phyloP scores from a whole-genome alignment of 352 stramenopile species.

The Phytophthora sansomeana region DNA sequence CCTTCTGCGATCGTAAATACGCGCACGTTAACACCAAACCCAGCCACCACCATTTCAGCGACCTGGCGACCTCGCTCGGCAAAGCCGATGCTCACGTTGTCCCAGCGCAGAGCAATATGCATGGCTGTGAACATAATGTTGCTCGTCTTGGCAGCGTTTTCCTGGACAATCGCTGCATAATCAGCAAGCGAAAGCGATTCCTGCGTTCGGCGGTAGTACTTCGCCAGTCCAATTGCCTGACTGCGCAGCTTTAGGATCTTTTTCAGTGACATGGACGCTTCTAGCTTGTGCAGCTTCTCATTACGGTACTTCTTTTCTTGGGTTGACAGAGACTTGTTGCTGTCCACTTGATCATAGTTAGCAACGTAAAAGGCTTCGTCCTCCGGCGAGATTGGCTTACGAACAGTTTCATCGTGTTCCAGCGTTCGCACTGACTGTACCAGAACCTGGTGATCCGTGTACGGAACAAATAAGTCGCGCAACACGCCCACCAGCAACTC shows the following conservation, averaged over 20 bases:
- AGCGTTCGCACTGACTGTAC: constrained; percentile 59
- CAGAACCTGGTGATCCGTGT: constrained; percentile 58
- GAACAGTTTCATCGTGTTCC: constrained; percentile 52
- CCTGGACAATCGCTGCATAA: constrained; percentile 45
- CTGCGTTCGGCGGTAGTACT: constrained; percentile 52
- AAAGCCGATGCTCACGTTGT: constrained; percentile 65
- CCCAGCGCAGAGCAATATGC: constrained; percentile 55
- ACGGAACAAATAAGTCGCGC: constrained; percentile 64
- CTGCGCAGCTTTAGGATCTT: constrained; percentile 61
- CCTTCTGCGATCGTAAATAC: constrained; percentile 50
- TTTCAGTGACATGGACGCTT: constrained; percentile 54
- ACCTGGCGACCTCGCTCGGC: constrained; percentile 51
- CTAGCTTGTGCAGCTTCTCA: constrained; percentile 49
- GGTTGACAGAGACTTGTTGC: constrained; percentile 47
- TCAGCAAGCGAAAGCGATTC: constrained; percentile 54
- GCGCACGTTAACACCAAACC: constrained; percentile 58
- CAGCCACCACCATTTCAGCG: constrained; percentile 57
- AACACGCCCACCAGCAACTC: constrained; percentile 58
- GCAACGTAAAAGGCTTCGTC: constrained; percentile 60
- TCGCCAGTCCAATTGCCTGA: constrained; percentile 42
- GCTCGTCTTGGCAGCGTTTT: constrained; percentile 47
- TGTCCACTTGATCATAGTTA: constrained; percentile 58
- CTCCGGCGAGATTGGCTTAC: constrained; percentile 48
- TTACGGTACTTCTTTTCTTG: constrained; percentile 52
- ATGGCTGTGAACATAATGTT: constrained; percentile 72